Conservation (phyloP, 2,329 filamentous ascomycete genomes). For the Metarhizium rileyi region DNA sequence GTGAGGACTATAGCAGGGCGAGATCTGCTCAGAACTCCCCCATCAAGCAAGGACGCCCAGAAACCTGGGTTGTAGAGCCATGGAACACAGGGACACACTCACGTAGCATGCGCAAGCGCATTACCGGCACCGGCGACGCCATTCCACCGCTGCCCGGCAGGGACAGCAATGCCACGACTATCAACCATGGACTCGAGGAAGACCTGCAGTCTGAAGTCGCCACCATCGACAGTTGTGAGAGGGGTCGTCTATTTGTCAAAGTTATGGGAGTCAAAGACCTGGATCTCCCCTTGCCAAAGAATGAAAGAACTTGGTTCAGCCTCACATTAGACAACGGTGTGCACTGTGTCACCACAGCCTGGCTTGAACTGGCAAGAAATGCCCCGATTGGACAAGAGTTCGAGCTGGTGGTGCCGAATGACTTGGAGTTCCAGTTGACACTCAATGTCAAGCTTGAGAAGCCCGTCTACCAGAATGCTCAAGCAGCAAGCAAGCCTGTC, state of each 20-base stretch:
- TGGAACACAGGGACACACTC: slow-evolving; percentile 80
- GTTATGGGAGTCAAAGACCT: slow-evolving; percentile 97
- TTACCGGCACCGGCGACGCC: slow-evolving; percentile 39
- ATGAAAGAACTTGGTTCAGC: slow-evolving; percentile 88
- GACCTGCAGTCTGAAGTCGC: slow-evolving; percentile 46
- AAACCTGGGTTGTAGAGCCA: slow-evolving; percentile 93
- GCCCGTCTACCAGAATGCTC: slow-evolving; percentile 50
- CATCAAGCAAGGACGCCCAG: slow-evolving; percentile 66
- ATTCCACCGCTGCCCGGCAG: slow-evolving; percentile 81
- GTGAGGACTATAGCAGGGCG: slow-evolving; percentile 42
- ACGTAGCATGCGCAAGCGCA: slow-evolving; percentile 48
- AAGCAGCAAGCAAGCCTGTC: slow-evolving; percentile 46
- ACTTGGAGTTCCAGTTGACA: slow-evolving; percentile 97
- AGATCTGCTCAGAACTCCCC: slow-evolving; percentile 61
- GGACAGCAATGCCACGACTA: slow-evolving; percentile 62
- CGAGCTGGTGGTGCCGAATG: slow-evolving; percentile 90
- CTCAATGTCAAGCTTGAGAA: slow-evolving; percentile 91
- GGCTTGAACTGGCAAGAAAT: slow-evolving; percentile 83
- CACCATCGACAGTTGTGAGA: slow-evolving; percentile 71
- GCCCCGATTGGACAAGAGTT: slow-evolving; percentile 97
- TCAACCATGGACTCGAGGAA: slow-evolving; percentile 61
- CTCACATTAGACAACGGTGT: slow-evolving; percentile 96
- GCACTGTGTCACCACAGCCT: slow-evolving; percentile 93
- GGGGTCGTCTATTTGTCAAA: slow-evolving; percentile 91
- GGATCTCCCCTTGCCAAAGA: slow-evolving; percentile 80